These are phyloP conservation scores for Ammopiptanthus mongolicus DNA, from an alignment of 306 rosid species.

Conservation along the genomic window DNA sequence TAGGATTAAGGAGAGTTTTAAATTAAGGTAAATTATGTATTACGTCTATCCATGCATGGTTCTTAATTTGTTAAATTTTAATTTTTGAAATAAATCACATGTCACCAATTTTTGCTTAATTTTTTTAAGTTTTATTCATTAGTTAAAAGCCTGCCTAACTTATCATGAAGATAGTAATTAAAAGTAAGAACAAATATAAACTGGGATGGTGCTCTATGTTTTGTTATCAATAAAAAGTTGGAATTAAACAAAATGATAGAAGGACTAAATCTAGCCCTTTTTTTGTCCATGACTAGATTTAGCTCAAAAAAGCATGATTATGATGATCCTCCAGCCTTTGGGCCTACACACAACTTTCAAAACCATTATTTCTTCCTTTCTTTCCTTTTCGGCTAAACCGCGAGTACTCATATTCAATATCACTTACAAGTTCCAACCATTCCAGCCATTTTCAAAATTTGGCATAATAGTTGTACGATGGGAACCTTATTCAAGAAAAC, in stretches of 20 bases:
- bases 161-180: no score
- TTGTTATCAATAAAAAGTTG: no score
- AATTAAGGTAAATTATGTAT: no score
- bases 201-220: no score
- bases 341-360: background rate
- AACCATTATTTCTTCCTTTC: background rate
- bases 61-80: background rate
- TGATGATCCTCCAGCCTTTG: background rate
- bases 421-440: background rate
- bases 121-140: background rate
- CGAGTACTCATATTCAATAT: background rate
- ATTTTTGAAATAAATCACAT: background rate
- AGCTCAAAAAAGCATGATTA: background rate
- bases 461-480: background rate
- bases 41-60: background rate
- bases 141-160: no score
- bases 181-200: no score
- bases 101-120: background rate
- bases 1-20: no score
- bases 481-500: background rate
- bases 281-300: background rate
- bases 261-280: background rate
- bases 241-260: background rate
- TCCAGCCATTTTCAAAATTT: background rate
- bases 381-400: background rate